Base-by-base conservation (phyloP, 495 filamentous ascomycete genomes). In the Penicillium ucsense region DNA sequence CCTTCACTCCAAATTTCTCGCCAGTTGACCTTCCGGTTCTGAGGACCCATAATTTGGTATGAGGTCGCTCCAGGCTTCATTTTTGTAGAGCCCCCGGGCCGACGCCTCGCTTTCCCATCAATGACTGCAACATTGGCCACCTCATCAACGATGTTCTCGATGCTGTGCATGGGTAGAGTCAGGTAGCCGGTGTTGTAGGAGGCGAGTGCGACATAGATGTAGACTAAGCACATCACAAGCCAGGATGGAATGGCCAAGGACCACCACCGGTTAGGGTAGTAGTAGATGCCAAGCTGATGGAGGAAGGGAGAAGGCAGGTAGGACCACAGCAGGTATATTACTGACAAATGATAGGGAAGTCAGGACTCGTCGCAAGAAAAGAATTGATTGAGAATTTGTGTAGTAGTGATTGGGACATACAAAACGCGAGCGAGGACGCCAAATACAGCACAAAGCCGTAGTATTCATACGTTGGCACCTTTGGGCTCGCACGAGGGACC, bases 261-360 rank as follows among this genome's bases (percentile, higher is more conserved):
- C 92, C 92, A 98, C 92, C 92, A 98, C 27, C 92, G 82, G 61
- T 94, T 86, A 3, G 94, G 92, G 53, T 95, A 98, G 73, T 97
- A 97, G 70, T 88, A 84, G 42, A 98, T 94, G 6, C 92, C 91
- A 30, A 97, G 73, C 48, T 89, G 87, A 62, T 95, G 88, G 28
- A 98, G 76, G 63, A 97, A 88, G 0, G 89, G 86, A 12, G 86
- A 88, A 0, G 92, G 92, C 3, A 95, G 82, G 62, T 89, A 97
- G 8, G 86, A 84, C 92, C 94, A 98, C 3, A 97, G 77, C 7
- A 97, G 73, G 62, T 97, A 97, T 43, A 95, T 83, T 29, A 90
- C 75, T 78, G 40, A 2, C 8, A 27, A 28, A 30, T 10, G 12
- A 41, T 30, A 41, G 30, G 30, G 32, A 34, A 11, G 12, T 32